Evolutionary conservation across 345 rosid species (phyloP).

Genomic region (Citrus mangshanensis): DNA sequence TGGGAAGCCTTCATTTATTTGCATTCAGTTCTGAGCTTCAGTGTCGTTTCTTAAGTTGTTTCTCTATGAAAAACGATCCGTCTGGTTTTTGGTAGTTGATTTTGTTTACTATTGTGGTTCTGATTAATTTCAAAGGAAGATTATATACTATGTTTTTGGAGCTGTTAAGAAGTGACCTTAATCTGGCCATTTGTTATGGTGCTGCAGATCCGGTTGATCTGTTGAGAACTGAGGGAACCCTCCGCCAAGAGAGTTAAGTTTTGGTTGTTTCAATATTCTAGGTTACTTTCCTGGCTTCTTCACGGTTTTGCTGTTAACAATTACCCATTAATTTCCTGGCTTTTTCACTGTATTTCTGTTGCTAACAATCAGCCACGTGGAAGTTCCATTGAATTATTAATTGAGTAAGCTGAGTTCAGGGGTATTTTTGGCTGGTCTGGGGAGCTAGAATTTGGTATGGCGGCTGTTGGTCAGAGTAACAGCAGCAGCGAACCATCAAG

Average conservation of each 20-base stretch:
- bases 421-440: constrained; percentile 11
- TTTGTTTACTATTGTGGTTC: not conserved
- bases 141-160: not conserved
- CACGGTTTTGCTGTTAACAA: not conserved
- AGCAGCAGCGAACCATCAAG: constrained; percentile 27
- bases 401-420: constrained; percentile 3
- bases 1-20: not conserved
- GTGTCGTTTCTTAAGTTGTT: not conserved
- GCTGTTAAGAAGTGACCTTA: not conserved
- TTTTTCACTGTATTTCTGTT: not conserved
- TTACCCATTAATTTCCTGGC: not conserved
- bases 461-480: constrained; percentile 51
- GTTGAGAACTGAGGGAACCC: not conserved
- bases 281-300: constrained; percentile 2
- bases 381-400: constrained; percentile 15
- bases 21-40: not conserved
- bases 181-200: not conserved
- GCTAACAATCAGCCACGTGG: constrained; percentile 13
- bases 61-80: not conserved
- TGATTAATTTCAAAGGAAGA: not conserved
- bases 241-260: constrained; percentile 4
- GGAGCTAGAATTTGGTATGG: constrained; percentile 42
- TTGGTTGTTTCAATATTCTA: constrained; percentile 6
- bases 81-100: not conserved
- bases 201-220: constrained; percentile 27